Evolutionary conservation across 2,329 filamentous ascomycete species (phyloP), one percentile per base, ranked within the genome.

Genomic region (Pseudogymnoascus pannorum): DNA sequence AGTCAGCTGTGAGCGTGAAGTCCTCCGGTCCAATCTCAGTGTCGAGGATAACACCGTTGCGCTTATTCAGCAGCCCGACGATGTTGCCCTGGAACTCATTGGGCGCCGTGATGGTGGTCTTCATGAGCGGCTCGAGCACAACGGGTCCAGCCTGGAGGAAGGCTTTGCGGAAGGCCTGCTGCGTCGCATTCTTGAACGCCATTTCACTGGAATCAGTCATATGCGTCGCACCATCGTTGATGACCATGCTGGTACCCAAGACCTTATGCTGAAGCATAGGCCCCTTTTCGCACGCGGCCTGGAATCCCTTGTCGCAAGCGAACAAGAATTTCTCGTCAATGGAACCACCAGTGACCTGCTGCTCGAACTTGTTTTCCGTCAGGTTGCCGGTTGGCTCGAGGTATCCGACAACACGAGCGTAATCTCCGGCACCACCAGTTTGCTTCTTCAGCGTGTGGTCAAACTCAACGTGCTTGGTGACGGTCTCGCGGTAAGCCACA

Each of bases 71-170:
- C 58, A 99, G 78, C 70, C 92, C 92, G 61, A 97, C 90, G 66
- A 99, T 89, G 73, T 91, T 92, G 72, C 94, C 94, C 77, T 99
- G 94, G 81, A 97, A 99, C 80, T 99, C 94, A 71, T 89, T 91
- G 54, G 94, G 94, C 0, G 94, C 92, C 31, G 92, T 96, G 70
- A 99, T 92, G 64, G 92, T 92, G 0, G 92, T 97, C 83, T 97
- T 97, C 94, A 99, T 99, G 60, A 99, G 78, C 4, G 94, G 94
- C 76, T 99, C 94, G 35, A 99, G 85, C 8, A 99, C 87, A 69
- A 91, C 84, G 2, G 93, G 92, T 59, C 86, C 84, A 33, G 88
- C 91, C 11, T 89, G 85, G 63, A 82, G 80, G 78, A 99, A 97
- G 16, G 91, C 89, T 78, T 97, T 96, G 68, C 89, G 87, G 87